phyloP scores from a whole-genome alignment of 441 rosid species.

The Erysimum cheiri region DNA sequence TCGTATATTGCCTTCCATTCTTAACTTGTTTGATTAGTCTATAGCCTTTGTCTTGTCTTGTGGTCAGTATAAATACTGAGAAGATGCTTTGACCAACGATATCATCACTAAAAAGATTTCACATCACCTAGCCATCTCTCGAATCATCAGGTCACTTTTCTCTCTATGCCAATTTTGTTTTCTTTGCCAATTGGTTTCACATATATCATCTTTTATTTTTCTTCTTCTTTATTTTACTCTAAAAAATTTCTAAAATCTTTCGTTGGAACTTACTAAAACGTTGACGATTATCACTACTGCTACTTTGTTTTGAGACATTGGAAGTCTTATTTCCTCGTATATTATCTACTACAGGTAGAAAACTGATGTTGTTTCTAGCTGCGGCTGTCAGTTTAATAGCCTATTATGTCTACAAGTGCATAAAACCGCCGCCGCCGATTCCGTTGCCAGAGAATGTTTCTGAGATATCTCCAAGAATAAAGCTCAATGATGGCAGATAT shows the following conservation, averaged over 20 bases:
- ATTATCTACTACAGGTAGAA: slow-evolving; percentile 21
- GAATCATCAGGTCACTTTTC: slow-evolving; percentile 10
- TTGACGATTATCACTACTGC: background rate
- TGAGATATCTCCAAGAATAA: slow-evolving; percentile 66
- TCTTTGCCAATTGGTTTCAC: background rate
- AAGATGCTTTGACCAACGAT: slow-evolving; percentile 5
- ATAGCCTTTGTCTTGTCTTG: slow-evolving; percentile 2
- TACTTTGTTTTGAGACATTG: background rate
- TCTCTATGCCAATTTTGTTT: background rate
- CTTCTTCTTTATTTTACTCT: no score
- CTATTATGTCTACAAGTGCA: slow-evolving; percentile 55
- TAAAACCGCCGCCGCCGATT: slow-evolving; percentile 66
- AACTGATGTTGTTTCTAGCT: slow-evolving; percentile 41
- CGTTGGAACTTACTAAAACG: background rate
- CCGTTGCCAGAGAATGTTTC: slow-evolving; percentile 57
- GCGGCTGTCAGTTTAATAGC: slow-evolving; percentile 49
- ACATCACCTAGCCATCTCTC: slow-evolving; percentile 12
- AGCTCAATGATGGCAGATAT: slow-evolving; percentile 81
- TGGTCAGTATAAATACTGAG: slow-evolving; percentile 27
- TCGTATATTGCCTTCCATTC: background rate
- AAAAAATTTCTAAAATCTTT: no score
- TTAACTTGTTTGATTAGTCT: background rate
- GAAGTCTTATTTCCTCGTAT: background rate
- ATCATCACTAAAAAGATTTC: slow-evolving; percentile 5
- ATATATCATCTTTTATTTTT: background rate